A percentile compares a stretch with the other conserved stretches of the same genome.
Evolutionary conservation across 176 grass and related monocot genomes (phyloP).

Genomic region (Poa pratensis): DNA sequence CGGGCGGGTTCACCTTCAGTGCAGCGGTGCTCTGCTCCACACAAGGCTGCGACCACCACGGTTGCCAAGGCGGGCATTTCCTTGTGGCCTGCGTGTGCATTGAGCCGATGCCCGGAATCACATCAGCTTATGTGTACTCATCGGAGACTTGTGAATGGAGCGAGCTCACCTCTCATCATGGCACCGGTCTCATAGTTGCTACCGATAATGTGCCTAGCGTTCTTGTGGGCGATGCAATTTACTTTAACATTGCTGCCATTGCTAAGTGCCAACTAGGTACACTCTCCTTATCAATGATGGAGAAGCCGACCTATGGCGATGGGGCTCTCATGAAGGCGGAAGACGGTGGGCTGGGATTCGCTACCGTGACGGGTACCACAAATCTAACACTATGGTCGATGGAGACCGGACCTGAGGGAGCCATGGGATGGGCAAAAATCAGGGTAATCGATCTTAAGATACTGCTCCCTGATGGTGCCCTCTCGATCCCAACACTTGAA

Average conservation of each 20-base stretch:
- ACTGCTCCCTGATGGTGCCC: not conserved
- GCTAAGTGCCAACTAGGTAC: too few species aligned
- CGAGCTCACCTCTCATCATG: too few species aligned
- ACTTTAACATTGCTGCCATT: too few species aligned
- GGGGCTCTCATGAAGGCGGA: not conserved
- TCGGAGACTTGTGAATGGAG: not conserved
- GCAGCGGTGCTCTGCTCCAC: not conserved
- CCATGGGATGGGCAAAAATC: not conserved
- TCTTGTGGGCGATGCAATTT: too few species aligned
- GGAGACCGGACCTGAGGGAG: too few species aligned
- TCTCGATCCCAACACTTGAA: too few species aligned
- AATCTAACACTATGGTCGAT: too few species aligned
- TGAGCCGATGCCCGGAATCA: rapidly evolving
- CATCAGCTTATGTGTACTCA: not conserved
- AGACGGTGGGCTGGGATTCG: too few species aligned
- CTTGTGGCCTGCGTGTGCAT: not conserved
- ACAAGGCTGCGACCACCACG: not conserved
- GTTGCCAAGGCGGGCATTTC: not conserved
- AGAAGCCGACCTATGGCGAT: not conserved
- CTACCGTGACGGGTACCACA: too few species aligned
- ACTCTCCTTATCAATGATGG: not conserved
- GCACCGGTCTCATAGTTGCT: too few species aligned
- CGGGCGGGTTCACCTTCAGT: not conserved
- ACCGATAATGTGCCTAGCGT: too few species aligned
- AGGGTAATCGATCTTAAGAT: not conserved